A percentile compares a stretch with the other conserved stretches of the same genome.
phyloP scores from a whole-genome alignment of 2,329 filamentous ascomycete species.

The Pestalotiopsis sp. region DNA sequence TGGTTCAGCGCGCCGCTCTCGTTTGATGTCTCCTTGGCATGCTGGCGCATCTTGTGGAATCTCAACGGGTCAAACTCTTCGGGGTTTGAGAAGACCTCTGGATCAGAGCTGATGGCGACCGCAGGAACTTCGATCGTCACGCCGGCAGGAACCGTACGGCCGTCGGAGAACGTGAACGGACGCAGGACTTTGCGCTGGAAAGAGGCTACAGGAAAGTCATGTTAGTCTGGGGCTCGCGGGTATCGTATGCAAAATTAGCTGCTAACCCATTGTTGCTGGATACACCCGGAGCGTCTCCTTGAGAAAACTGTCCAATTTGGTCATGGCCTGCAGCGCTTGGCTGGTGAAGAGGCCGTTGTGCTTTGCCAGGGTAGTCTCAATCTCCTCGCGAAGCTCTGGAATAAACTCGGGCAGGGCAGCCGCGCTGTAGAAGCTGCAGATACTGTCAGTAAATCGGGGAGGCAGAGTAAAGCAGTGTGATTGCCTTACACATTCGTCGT shows the following conservation, averaged over 20 bases:
- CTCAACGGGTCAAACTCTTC: constrained; percentile 31
- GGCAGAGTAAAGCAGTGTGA: neutral
- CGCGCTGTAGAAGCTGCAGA: constrained; percentile 46
- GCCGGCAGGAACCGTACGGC: constrained; percentile 43
- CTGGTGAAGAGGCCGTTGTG: constrained; percentile 30
- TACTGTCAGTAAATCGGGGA: neutral
- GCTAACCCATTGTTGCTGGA: constrained; percentile 24
- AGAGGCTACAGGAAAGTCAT: constrained; percentile 25
- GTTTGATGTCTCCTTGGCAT: constrained; percentile 20
- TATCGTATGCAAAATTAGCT: neutral
- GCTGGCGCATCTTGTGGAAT: constrained; percentile 28
- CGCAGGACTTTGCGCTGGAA: constrained; percentile 48
- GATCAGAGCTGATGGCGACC: constrained; percentile 31
- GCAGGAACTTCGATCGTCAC: constrained; percentile 38
- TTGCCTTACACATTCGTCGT: constrained; percentile 38
- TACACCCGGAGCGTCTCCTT: constrained; percentile 27
- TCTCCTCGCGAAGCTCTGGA: constrained; percentile 50
- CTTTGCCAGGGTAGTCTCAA: constrained; percentile 34
- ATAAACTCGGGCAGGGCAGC: constrained; percentile 46
- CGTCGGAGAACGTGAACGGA: constrained; percentile 50
- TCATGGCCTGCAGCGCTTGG: constrained; percentile 31
- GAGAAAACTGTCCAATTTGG: constrained; percentile 34
- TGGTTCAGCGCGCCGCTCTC: constrained; percentile 24
- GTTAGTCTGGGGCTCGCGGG: neutral
- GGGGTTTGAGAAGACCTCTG: constrained; percentile 29